Conservation (phyloP, 2,329 filamentous ascomycete genomes). For the Plenodomus biglobosus region DNA sequence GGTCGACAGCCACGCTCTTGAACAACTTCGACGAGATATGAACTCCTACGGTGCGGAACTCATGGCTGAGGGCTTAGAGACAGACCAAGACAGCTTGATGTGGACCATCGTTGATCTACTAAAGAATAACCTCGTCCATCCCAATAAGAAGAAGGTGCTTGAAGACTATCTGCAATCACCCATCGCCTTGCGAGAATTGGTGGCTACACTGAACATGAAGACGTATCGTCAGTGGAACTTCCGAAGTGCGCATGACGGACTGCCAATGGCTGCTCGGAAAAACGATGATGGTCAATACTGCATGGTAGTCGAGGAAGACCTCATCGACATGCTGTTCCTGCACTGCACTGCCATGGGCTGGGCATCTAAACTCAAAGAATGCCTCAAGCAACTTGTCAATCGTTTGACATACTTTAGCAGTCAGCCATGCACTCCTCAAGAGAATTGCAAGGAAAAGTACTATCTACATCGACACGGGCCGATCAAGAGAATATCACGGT, state of each 20-base stretch:
- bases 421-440: conserved; percentile 1
- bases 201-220: conserved; percentile 26
- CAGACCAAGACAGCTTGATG: conserved; percentile 48
- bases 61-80: conserved; percentile 24
- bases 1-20: conserved; percentile 3
- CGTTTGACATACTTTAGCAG: conserved; percentile 4
- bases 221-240: conserved; percentile 31
- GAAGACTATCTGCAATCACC: conserved; percentile 30
- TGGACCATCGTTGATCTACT: conserved; percentile 55
- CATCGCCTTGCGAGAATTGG: conserved; percentile 25
- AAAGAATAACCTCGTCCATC: conserved; percentile 51
- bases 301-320: conserved; percentile 29
- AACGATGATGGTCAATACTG: conserved; percentile 26
- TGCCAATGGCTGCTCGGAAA: conserved; percentile 24
- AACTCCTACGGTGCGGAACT: conserved; percentile 14
- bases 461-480: neutral
- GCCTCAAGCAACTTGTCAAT: conserved; percentile 5
- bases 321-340: conserved; percentile 33
- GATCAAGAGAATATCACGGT: neutral
- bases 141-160: conserved; percentile 48
- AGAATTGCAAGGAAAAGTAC: conserved; percentile 3
- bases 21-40: conserved; percentile 16
- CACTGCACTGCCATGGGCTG: conserved; percentile 26
- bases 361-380: conserved; percentile 22
- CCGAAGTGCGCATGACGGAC: conserved; percentile 21